Conservation (phyloP, 2,329 filamentous ascomycete species). For the Paracamarosporium sp. region DNA sequence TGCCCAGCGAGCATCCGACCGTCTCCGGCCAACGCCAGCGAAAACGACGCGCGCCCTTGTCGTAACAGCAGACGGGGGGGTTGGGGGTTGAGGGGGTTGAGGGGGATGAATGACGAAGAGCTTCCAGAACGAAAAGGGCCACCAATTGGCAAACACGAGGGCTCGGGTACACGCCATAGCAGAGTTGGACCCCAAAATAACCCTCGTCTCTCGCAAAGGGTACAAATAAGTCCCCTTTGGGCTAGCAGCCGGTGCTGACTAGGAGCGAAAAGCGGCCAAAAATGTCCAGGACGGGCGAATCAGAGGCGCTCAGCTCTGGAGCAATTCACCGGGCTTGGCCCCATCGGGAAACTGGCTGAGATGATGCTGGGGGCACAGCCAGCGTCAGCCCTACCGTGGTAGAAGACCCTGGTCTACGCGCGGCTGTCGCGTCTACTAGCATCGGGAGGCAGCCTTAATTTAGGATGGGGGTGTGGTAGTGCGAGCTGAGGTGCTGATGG, state of each 20-base stretch:
- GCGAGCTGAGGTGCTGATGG: slow-evolving; percentile 5
- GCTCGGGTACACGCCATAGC: too few relatives aligned
- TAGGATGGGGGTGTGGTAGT: slow-evolving; percentile 7
- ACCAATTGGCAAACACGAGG: too few relatives aligned
- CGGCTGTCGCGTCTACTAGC: slow-evolving; percentile 15
- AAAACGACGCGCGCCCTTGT: neutral
- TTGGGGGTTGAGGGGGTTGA: neutral
- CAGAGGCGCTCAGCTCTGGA: neutral
- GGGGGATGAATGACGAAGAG: too few relatives aligned
- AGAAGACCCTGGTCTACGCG: neutral
- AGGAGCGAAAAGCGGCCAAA: neutral
- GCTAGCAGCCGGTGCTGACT: neutral
- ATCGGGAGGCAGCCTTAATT: slow-evolving; percentile 10
- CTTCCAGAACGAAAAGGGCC: too few relatives aligned
- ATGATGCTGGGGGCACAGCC: slow-evolving; percentile 9
- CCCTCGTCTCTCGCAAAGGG: slow-evolving; percentile 8
- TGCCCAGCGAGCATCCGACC: neutral
- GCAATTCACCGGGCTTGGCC: neutral
- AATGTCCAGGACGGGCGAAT: neutral
- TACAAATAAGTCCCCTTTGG: slow-evolving; percentile 3
- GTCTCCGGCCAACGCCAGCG: neutral
- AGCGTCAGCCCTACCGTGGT: slow-evolving; percentile 11
- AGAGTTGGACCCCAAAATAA: slow-evolving; percentile 17
- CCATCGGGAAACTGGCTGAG: slow-evolving; percentile 12
- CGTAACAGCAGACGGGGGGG: neutral